phyloP scores from a whole-genome alignment of 495 filamentous ascomycete species.

The Annulohypoxylon moriforme region DNA sequence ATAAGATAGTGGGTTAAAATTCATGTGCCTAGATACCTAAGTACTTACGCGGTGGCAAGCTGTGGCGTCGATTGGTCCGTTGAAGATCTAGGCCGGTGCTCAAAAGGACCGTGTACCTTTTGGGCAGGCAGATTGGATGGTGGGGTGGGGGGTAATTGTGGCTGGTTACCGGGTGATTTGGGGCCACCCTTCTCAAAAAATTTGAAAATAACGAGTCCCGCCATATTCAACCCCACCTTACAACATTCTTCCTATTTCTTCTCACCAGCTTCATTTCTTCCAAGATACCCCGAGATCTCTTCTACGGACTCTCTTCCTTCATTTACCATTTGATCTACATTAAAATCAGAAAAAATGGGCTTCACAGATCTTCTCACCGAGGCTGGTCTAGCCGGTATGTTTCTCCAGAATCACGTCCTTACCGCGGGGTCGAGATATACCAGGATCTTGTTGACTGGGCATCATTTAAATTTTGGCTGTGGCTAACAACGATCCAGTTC shows the following conservation, averaged over 20 bases:
- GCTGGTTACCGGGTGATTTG: slow-evolving; percentile 40
- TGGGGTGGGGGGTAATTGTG: slow-evolving; percentile 26
- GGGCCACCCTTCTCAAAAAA: slow-evolving; percentile 25
- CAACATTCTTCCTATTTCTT: slow-evolving; percentile 38
- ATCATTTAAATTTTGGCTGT: not conserved
- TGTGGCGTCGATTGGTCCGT: not conserved
- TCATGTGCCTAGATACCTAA: not conserved
- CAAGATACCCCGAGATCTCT: slow-evolving; percentile 44
- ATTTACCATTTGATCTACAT: slow-evolving; percentile 22
- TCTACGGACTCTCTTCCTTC: slow-evolving; percentile 34
- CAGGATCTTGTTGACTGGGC: slow-evolving; percentile 6
- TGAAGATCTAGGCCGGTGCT: too few species aligned
- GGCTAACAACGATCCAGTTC: slow-evolving; percentile 68
- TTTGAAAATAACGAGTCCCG: slow-evolving; percentile 43
- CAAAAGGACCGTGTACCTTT: slow-evolving; percentile 5
- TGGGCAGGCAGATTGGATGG: not conserved
- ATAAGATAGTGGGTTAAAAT: slow-evolving; percentile 6
- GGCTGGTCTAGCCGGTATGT: slow-evolving; percentile 82
- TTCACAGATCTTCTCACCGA: slow-evolving; percentile 93
- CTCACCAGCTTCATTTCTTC: slow-evolving; percentile 41
- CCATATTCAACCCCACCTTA: slow-evolving; percentile 48
- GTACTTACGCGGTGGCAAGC: slow-evolving; percentile 2
- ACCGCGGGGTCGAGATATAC: slow-evolving; percentile 8
- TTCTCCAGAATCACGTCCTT: slow-evolving; percentile 5
- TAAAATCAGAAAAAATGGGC: slow-evolving; percentile 71